Evolutionary conservation across 2,329 filamentous ascomycete genomes (phyloP), one percentile per base, ranked within the genome.

Genomic region (Ustulina deusta): DNA sequence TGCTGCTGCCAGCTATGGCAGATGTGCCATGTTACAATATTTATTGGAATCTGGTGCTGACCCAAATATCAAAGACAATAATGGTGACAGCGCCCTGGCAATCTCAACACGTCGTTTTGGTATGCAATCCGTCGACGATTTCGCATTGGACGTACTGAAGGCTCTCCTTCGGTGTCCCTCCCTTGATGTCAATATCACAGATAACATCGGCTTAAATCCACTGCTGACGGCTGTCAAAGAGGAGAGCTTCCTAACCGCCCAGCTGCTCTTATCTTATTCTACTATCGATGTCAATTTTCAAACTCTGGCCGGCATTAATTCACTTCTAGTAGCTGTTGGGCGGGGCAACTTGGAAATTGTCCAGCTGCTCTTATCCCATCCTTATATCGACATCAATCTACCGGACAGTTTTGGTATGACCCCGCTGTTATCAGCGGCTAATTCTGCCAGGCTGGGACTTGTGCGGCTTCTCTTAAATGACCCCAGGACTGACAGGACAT

Each of bases 241-340:
- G 2, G 3, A 22, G 2, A 20, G 29, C 36, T 15, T 25, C 5
- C 25, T 3, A 34, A 36, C 32, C 11, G 27, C 25, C 2, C 11
- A 42, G 34, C n/a, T 52, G 29, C 46, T 61, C 13, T 20, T 61
- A n/a, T 29, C 46, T 32, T 20, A 52, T 52, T 25, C 22, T 20
- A 4, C 22, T 1, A 61, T 20, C n/a, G 17, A 32, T 22, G 25
- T 58, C 5, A 58, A 44, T 36, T 6, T 22, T 5, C 15, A 25
- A 58, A 22, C 2, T 13, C 1, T 6, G 2, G n/a, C 2, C 13
- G 13, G 17, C n/a, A 22, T 22, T 44, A 56, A 34, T 40, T 7
- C 29, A 38, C 52, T 56, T 27, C n/a, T 3, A 2, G 2, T 36
- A 1, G 51, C 51, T 11, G 20, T 13, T 6, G 9, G 9, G 15